These are phyloP conservation scores for Diaporthe vexans DNA, from an alignment of 2,329 filamentous ascomycete species.

Conservation along the genomic window DNA sequence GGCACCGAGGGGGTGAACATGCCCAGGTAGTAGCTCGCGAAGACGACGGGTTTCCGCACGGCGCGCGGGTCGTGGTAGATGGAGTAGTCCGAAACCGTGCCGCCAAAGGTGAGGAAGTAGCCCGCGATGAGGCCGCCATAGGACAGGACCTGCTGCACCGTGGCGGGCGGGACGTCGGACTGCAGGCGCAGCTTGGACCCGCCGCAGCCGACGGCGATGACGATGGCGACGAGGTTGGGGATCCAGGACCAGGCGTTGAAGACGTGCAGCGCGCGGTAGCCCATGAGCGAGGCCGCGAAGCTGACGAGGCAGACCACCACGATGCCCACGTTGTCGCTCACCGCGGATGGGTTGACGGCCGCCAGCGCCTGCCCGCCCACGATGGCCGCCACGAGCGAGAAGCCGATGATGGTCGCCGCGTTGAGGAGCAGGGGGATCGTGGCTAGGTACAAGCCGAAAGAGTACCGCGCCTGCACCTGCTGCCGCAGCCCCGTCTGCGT, in stretches of 20 bases:
- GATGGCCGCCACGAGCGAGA: conserved; percentile 68
- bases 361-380: conserved; percentile 68
- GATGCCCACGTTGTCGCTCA: conserved; percentile 69
- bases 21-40: conserved; percentile 65
- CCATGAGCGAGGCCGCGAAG: conserved; percentile 67
- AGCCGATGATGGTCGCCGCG: conserved; percentile 69
- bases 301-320: conserved; percentile 67
- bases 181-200: conserved; percentile 64
- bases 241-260: conserved; percentile 72
- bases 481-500: conserved; percentile 71
- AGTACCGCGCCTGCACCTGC: conserved; percentile 72
- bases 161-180: conserved; percentile 54
- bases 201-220: conserved; percentile 67
- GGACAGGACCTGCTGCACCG: conserved; percentile 56
- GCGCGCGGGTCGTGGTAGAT: conserved; percentile 63
- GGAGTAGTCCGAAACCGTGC: conserved; percentile 69
- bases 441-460: conserved; percentile 68
- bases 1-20: conserved; percentile 64
- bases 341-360: conserved; percentile 58
- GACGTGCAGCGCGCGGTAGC: conserved; percentile 66
- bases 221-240: conserved; percentile 64
- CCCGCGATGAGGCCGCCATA: conserved; percentile 64
- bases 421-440: conserved; percentile 67
- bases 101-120: conserved; percentile 66
- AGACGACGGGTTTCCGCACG: conserved; percentile 54